Base-by-base conservation (phyloP, 306 rosid species). In the Dryas octopetala region DNA sequence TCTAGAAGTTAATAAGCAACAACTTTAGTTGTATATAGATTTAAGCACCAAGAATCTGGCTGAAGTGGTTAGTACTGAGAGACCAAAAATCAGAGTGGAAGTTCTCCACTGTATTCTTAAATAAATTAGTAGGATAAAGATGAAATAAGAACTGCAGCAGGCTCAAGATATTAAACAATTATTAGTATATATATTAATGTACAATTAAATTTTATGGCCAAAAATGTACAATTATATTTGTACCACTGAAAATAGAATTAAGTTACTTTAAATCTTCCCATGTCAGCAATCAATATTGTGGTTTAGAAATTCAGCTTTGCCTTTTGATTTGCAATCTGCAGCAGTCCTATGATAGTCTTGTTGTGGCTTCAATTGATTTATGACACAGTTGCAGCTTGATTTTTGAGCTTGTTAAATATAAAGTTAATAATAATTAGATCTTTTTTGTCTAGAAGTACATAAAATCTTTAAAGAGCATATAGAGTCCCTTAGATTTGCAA, bases 281-380 rank as follows among this genome's bases (percentile, higher is more conserved):
- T 55, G 9, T 57, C 53, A 44, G 76, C 48, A 47, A 73, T 62
- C 63, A 71, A 55, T n/a, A 59, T 57, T 5, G 9, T 44, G 19
- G 49, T 69, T 47, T 38, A 9, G 32, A 62, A 48, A 4, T 6
- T 28, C 40, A 19, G 32, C 4, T 73, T 73, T 58, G 51, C 17
- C 3, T 38, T 26, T 7, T 7, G 4, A 46, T 73, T 26, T 48
- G 1, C 58, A 46, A 46, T 46, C 17, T 46, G 48, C 38, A 9
- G 11, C 58, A 58, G 23, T 44, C 19, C 38, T 26, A 44, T 45
- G 53, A 9, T 16, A 17, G 46, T 71, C 5, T 10, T 26, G 9
- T 1, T 59, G 9, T 32, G 6, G 23, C 41, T 62, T 63, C 40
- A 47, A 4, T 48, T 10, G 40, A 32, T 17, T 12, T n/a, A 11